Percentiles rank a stretch among this genome's conserved stretches.
Conservation (phyloP, 2,329 filamentous ascomycete species). For the Aspergillus phoenicis region DNA sequence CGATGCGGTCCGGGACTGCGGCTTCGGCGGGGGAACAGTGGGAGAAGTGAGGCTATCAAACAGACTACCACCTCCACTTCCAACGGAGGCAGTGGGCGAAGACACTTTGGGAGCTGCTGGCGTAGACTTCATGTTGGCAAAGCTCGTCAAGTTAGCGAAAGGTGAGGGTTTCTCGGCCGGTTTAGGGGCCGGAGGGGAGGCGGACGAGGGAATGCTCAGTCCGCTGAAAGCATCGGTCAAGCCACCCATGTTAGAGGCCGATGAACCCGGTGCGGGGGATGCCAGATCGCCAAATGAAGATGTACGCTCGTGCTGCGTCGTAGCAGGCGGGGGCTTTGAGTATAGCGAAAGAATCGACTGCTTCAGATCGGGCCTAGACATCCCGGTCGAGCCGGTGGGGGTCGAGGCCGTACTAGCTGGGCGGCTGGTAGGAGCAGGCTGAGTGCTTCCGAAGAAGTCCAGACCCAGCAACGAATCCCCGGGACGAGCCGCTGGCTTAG, state of each 20-base stretch:
- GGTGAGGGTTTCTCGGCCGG: constrained; percentile 59
- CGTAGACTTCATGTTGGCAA: constrained; percentile 51
- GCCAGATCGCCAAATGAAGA: constrained; percentile 71
- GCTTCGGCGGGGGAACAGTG: constrained; percentile 53
- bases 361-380: constrained; percentile 89
- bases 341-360: constrained; percentile 97
- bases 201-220: constrained; percentile 62
- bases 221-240: constrained; percentile 80
- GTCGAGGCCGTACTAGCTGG: constrained; percentile 79
- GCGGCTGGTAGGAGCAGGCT: constrained; percentile 68
- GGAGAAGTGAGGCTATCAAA: constrained; percentile 72
- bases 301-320: constrained; percentile 58
- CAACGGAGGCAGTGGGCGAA: constrained; percentile 54
- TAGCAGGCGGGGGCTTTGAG: constrained; percentile 71
- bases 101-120: constrained; percentile 52
- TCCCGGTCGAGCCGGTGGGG: constrained; percentile 56
- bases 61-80: constrained; percentile 79
- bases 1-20: constrained; percentile 50
- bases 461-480: constrained; percentile 86
- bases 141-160: constrained; percentile 64
- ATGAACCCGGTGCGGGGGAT: constrained; percentile 46
- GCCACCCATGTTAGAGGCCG: constrained; percentile 57
- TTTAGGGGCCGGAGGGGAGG: constrained; percentile 41
- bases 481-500: constrained; percentile 60
- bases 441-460: constrained; percentile 80